Percentiles rank a stretch among this genome's conserved stretches.
Evolutionary conservation across 2,329 filamentous ascomycete genomes (phyloP).

Genomic region (Pseudocercospora cruenta): DNA sequence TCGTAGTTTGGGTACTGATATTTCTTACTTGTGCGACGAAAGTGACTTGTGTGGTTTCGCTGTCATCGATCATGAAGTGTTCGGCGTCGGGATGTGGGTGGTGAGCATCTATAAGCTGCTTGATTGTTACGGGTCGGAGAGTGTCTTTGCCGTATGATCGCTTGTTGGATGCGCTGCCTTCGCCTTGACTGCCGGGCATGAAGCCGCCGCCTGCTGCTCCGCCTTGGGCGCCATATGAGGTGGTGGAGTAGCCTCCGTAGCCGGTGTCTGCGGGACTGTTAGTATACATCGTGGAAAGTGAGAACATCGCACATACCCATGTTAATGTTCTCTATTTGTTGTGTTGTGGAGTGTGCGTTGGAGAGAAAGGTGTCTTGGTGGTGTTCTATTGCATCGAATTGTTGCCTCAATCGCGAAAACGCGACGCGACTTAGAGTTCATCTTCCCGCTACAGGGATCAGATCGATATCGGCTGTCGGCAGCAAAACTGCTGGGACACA

Average conservation of each 20-base stretch:
- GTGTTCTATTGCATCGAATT: not conserved
- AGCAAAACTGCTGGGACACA: not conserved
- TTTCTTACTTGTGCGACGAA: constrained; percentile 90
- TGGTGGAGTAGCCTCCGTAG: constrained; percentile 53
- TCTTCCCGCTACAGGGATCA: not conserved
- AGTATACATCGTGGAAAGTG: not conserved
- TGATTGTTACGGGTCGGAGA: constrained; percentile 90
- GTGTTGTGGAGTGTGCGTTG: not conserved
- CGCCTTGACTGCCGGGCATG: constrained; percentile 55
- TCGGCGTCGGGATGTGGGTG: constrained; percentile 74
- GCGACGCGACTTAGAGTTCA: not conserved
- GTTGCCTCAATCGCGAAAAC: not conserved
- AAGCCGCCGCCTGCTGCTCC: constrained; percentile 63
- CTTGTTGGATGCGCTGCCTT: constrained; percentile 44
- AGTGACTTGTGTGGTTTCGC: constrained; percentile 71
- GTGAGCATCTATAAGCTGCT: constrained; percentile 84
- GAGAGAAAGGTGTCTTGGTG: not conserved
- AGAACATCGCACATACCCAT: constrained; percentile 19
- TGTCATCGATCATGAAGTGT: constrained; percentile 77
- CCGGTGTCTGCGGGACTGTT: constrained; percentile 10
- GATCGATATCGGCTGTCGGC: not conserved
- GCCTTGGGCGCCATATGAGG: constrained; percentile 60
- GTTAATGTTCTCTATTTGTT: not conserved
- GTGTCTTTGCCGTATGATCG: constrained; percentile 75
- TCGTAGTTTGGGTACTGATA: constrained; percentile 83